Evolutionary conservation across 345 rosid species (phyloP).

Genomic region (Salix exigua): DNA sequence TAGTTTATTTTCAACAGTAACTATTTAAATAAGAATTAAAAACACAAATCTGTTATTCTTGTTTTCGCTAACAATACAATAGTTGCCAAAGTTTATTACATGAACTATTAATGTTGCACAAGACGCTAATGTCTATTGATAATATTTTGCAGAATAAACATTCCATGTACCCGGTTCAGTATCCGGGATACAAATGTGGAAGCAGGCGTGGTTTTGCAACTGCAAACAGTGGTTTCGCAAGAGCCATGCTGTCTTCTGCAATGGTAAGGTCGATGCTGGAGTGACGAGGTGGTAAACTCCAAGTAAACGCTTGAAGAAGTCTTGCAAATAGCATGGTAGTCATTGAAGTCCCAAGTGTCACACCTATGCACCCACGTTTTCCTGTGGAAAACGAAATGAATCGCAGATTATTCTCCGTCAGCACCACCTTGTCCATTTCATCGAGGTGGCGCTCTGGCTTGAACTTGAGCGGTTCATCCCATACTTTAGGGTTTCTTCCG

Average conservation of each 20-base stretch:
- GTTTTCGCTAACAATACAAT: too few species aligned
- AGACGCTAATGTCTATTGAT: too few species aligned
- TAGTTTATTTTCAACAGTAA: too few species aligned
- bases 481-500: conserved; percentile 44
- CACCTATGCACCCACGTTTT: conserved; percentile 37
- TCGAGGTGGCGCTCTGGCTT: conserved; percentile 47
- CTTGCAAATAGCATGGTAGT: conserved; percentile 18
- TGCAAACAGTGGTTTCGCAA: not conserved
- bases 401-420: conserved; percentile 30
- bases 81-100: too few species aligned
- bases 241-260: not conserved
- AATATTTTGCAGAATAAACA: too few species aligned
- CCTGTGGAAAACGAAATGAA: conserved; percentile 46
- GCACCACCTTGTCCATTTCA: conserved; percentile 11
- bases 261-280: not conserved
- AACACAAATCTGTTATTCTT: too few species aligned
- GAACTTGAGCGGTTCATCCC: conserved; percentile 45
- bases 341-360: conserved; percentile 15
- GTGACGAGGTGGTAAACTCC: conserved; percentile 5
- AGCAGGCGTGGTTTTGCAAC: conserved; percentile 7
- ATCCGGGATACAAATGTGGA: not conserved
- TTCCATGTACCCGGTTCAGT: too few species aligned
- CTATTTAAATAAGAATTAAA: too few species aligned
- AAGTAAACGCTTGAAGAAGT: conserved; percentile 17
- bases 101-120: too few species aligned